phyloP scores from a whole-genome alignment of 257 asterid species.

The Rehmannia glutinosa region DNA sequence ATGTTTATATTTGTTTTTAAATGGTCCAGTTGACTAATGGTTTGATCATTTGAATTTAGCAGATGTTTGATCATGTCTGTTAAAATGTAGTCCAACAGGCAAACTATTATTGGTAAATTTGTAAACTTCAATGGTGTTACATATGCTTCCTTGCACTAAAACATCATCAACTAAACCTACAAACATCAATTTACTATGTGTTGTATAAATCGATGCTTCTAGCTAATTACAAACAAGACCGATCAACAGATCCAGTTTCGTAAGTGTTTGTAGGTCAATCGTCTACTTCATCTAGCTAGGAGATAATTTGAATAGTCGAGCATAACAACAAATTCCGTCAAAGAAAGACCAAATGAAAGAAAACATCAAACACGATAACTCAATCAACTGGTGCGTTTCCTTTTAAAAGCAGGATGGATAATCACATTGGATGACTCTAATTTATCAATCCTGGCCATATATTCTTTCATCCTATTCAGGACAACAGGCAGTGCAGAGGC shows the following conservation, averaged over 20 bases:
- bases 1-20: no score
- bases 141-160: not conserved
- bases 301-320: not conserved
- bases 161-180: not conserved
- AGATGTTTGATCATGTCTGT: not conserved
- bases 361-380: not conserved
- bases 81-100: not conserved
- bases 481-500: constrained; percentile 39
- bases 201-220: not conserved
- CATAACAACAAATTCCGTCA: not conserved
- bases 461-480: constrained; percentile 68
- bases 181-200: not conserved
- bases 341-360: not conserved
- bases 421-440: constrained; percentile 35
- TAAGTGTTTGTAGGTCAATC: not conserved
- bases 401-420: constrained; percentile 66
- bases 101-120: no score
- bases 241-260: not conserved
- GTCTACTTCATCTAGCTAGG: not conserved
- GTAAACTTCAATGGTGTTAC: not conserved
- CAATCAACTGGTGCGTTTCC: constrained; percentile 41
- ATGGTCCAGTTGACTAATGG: no score
- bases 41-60: not conserved
- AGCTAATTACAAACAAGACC: constrained; percentile 1
- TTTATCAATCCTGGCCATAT: constrained; percentile 51